Percentiles rank a stretch among this genome's conserved stretches.
Conservation (phyloP, 768 basidiomycete species). For the Leccinum longicurvipes region DNA sequence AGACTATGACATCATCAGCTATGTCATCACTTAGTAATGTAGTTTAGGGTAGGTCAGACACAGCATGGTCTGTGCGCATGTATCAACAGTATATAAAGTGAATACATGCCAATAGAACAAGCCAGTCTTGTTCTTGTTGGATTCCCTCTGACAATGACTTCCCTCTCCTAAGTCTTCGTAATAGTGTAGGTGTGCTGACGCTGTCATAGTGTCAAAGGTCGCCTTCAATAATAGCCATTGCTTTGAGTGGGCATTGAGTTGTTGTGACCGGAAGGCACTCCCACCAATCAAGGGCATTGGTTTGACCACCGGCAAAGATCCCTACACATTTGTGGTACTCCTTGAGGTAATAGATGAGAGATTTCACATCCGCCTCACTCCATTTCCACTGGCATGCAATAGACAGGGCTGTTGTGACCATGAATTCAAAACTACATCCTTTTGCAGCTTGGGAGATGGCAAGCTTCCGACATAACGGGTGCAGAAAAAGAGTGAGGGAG, state of each 20-base stretch:
- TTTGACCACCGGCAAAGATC: not conserved
- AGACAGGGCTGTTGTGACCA: not conserved
- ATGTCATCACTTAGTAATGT: no score
- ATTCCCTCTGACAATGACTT: no score
- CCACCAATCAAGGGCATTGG: not conserved
- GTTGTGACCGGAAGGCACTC: not conserved
- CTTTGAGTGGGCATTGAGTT: not conserved
- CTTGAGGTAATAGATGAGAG: not conserved
- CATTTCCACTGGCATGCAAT: not conserved
- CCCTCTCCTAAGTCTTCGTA: no score
- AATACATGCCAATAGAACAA: no score
- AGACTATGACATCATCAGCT: no score
- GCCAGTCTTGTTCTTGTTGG: no score
- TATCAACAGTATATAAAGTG: no score
- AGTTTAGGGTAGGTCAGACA: no score
- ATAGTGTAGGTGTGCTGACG: no score
- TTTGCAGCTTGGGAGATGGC: not conserved
- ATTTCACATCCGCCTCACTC: not conserved
- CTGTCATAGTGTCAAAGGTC: no score
- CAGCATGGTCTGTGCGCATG: no score
- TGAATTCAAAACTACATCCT: not conserved
- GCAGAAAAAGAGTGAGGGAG: constrained; percentile 18
- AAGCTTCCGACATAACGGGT: not conserved
- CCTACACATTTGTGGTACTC: not conserved
- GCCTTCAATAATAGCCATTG: not conserved